These are phyloP conservation scores for Populus simonii DNA, from an alignment of 345 rosid species.

Conservation along the genomic window DNA sequence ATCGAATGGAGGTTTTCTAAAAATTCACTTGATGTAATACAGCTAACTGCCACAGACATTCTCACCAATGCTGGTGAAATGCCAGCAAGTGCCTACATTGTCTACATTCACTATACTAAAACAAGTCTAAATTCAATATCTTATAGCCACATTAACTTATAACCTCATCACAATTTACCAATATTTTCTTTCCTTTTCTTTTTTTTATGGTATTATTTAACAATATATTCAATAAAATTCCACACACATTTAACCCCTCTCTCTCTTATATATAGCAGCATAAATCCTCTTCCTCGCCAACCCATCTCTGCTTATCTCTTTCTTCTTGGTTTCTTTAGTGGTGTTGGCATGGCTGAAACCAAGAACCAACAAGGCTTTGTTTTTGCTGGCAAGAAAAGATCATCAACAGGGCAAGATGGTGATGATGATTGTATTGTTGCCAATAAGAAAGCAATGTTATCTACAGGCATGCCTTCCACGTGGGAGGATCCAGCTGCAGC, in stretches of 20 bases:
- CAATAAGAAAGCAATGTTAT: slow-evolving; percentile 44
- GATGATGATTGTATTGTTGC: slow-evolving; percentile 27
- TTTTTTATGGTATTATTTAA: too few relatives aligned
- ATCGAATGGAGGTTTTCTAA: too few relatives aligned
- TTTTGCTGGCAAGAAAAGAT: slow-evolving; percentile 51
- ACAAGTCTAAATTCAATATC: too few relatives aligned
- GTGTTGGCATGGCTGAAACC: slow-evolving; percentile 1
- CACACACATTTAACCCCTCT: neutral
- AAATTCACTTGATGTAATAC: too few relatives aligned
- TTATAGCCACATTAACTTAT: neutral
- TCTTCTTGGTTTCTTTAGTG: neutral
- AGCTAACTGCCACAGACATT: too few relatives aligned
- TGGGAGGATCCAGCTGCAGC: slow-evolving; percentile 79
- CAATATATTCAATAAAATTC: neutral
- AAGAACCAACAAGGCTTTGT: slow-evolving; percentile 21
- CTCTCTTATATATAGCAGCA: neutral
- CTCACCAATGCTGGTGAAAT: too few relatives aligned
- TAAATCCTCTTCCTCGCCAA: neutral
- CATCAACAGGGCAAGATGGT: slow-evolving; percentile 46
- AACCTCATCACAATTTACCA: neutral
- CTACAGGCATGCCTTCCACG: slow-evolving; percentile 8
- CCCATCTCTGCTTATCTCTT: neutral
- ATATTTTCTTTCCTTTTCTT: too few relatives aligned
- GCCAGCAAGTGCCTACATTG: neutral
- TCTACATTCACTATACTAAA: neutral